These are phyloP conservation scores for Fallopia convolvulus DNA, from an alignment of 148 eudicot genomes.

Conservation along the genomic window DNA sequence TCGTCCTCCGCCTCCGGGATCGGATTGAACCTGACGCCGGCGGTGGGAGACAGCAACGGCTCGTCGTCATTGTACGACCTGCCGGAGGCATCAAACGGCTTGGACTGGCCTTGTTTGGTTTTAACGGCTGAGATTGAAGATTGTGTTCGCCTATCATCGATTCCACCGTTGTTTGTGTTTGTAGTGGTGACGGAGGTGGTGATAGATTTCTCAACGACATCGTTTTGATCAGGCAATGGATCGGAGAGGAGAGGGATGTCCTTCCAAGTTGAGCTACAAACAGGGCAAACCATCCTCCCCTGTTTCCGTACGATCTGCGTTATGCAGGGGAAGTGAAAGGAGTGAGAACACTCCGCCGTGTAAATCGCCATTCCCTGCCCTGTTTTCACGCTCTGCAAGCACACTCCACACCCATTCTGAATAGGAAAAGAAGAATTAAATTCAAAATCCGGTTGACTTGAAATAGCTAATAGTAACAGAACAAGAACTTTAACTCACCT, in stretches of 20 bases:
- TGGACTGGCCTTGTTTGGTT: not conserved
- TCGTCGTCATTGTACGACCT: constrained; percentile 72
- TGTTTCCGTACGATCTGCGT: constrained; percentile 37
- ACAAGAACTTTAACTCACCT: constrained; percentile 25
- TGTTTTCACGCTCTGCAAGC: constrained; percentile 65
- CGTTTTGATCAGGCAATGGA: constrained; percentile 5
- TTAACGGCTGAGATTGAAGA: not conserved
- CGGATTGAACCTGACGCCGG: constrained; percentile 52
- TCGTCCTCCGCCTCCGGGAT: constrained; percentile 74
- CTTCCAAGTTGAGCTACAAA: constrained; percentile 65
- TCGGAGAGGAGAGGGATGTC: constrained; percentile 42
- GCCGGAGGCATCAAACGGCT: not conserved
- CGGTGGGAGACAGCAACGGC: constrained; percentile 56
- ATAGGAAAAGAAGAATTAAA: not conserved
- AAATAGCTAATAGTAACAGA: not conserved
- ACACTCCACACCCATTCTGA: constrained; percentile 76
- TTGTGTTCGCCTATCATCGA: not conserved
- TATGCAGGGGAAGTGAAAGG: constrained; percentile 80
- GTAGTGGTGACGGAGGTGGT: constrained; percentile 10
- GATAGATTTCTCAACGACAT: not conserved
- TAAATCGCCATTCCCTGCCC: constrained; percentile 72
- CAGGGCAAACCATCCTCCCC: constrained; percentile 47
- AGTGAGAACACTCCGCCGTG: constrained; percentile 82
- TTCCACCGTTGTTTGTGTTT: not conserved
- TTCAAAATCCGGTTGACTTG: not conserved